Evolutionary conservation across 2,329 filamentous ascomycete genomes (phyloP), one percentile per base, ranked within the genome.

Genomic region (Verticillium nubilum): DNA sequence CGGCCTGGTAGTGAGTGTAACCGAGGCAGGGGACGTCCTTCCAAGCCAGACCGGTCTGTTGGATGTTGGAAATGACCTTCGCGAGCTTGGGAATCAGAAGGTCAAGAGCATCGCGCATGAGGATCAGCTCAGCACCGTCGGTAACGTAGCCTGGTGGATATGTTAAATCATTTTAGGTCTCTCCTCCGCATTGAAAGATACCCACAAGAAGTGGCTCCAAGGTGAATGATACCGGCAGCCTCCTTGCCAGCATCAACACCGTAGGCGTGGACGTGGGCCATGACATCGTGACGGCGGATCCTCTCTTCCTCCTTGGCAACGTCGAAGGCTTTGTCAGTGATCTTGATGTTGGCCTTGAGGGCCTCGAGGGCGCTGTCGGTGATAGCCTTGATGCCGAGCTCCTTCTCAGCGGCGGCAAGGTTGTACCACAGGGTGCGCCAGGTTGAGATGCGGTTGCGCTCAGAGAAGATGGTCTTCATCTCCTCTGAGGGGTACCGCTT

Each of bases 361-460:
- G 92, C 84, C 61, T 87, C 82, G 57, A 97, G 79, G 9, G 92
- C 92, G 68, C 94, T 86, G 23, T 82, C 73, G 15, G 84, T 86
- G 70, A 97, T 93, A 52, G 76, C 71, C 9, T 83, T 78, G 54
- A 96, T 83, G 2, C 92, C 92, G 2, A 96, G 83, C 73, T 93
- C 89, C 72, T 87, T 87, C 79, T 97, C 89, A 10, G 84, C 81
- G 79, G 96, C 88, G 26, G 92, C 92, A 12, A 97, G 88, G 76
- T 83, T 87, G 52, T 94, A 78, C 93, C 93, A 97, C 19, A 97
- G 85, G 72, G 90, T 83, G 64, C 92, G 86, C 92, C 92, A 96
- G 59, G 86, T 92, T 50, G 85, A 87, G 73, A 87, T 86, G 29
- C 92, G 83, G 58, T 86, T 88, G 52, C 91, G 85, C 61, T 88